Base-by-base conservation (phyloP, 257 asterid species). In the Forsythia viridissima region DNA sequence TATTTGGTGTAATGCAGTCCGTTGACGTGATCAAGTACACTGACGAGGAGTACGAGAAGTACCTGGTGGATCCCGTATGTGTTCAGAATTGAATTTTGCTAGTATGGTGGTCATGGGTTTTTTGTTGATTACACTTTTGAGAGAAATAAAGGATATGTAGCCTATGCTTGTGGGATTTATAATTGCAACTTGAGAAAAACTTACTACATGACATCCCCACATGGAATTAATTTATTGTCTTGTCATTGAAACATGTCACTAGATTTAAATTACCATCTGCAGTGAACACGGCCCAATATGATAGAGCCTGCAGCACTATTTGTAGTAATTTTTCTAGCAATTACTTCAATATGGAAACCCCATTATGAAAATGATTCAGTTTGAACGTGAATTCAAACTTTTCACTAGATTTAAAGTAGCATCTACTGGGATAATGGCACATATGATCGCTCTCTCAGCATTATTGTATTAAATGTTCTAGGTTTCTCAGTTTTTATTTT, bases 1-100 rank as follows among this genome's bases (percentile, higher is more conserved):
- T 73, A 12, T 82, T 65, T 34, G 72, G 57, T 83, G 75, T 52
- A 42, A 65, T 87, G 89, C 96, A 96, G 99, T 88, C 94, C 12
- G 97, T 90, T 87, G 98, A 93, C 74, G 90, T 93, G 85, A 84
- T 89, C 85, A 91, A 92, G 90, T 96, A 93, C 86, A 93, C 99
- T 5, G 91, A 89, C 46, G 99, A 92, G 87, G 99, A 96, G 90
- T 96, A 96, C 39, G 98, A 91, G 84, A 96, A 92, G 88, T 85
- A 85, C 83, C 89, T 93, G 79, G 79, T 81, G 63, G 90, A 89
- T 87, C 92, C 94, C 82, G 99, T 96, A 88, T 57, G 97, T 87
- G 76, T 75, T 34, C 24, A 11, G 41, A 57, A 70, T 76, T 80
- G 30, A 63, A 63, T 38, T 63, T 24, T 63, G 38, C 69, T 63